These are phyloP conservation scores for Lipomyces lipofer DNA, from an alignment of 805 yeast species.

Conservation along the genomic window DNA sequence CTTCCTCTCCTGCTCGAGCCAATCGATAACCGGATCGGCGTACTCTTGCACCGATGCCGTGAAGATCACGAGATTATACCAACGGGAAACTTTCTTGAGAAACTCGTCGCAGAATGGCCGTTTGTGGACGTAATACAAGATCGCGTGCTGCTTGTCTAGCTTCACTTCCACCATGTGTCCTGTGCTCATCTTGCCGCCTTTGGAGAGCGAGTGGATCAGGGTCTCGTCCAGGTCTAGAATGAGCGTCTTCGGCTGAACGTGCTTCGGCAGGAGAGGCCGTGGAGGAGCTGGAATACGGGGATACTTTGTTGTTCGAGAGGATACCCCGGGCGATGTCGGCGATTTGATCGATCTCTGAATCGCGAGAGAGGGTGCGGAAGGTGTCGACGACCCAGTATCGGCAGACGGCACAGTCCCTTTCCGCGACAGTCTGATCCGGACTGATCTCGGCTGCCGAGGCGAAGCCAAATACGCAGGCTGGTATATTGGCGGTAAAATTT, in stretches of 20 bases:
- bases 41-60: constrained; percentile 94
- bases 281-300: constrained; percentile 25
- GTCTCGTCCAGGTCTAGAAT: constrained; percentile 94
- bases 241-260: constrained; percentile 55
- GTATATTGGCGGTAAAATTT: constrained; percentile 10
- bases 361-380: constrained; percentile 1
- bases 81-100: constrained; percentile 69
- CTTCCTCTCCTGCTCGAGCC: constrained; percentile 68
- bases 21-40: constrained; percentile 95
- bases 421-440: constrained; percentile 15
- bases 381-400: constrained; percentile 2
- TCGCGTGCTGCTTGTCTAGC: constrained; percentile 62
- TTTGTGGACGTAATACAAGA: constrained; percentile 86
- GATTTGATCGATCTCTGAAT: constrained; percentile 18
- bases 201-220: constrained; percentile 82
- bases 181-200: constrained; percentile 49
- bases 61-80: constrained; percentile 89
- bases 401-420: not conserved
- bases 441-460: constrained; percentile 9
- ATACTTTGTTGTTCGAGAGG: constrained; percentile 18
- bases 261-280: constrained; percentile 27
- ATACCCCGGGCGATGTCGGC: constrained; percentile 24
- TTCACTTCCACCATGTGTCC: constrained; percentile 81
- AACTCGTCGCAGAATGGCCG: constrained; percentile 90
- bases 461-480: constrained; percentile 4